Conservation (phyloP, 495 filamentous ascomycete genomes). For the Annulohypoxylon moriforme region DNA sequence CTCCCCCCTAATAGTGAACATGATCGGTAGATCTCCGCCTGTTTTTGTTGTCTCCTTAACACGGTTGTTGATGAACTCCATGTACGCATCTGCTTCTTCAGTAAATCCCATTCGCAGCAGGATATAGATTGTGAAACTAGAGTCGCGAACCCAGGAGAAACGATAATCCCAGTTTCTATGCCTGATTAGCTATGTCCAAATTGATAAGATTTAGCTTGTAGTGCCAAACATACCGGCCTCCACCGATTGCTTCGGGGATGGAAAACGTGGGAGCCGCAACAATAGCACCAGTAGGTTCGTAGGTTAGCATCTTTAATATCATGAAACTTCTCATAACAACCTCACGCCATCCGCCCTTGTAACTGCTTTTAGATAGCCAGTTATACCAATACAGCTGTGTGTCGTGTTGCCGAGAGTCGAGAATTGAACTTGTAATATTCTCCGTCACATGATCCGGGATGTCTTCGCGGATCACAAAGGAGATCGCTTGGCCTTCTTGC, state of each 20-base stretch:
- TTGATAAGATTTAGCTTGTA: background rate
- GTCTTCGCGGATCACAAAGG: conserved; percentile 72
- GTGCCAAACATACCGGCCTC: conserved; percentile 55
- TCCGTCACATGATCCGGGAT: conserved; percentile 61
- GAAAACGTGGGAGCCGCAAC: conserved; percentile 68
- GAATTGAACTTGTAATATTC: conserved; percentile 62
- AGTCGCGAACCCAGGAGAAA: conserved; percentile 79
- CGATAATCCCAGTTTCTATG: conserved; percentile 81
- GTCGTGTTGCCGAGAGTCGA: conserved; percentile 70
- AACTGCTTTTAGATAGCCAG: conserved; percentile 75
- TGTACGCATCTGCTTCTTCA: conserved; percentile 78
- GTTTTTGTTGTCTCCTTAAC: conserved; percentile 61
- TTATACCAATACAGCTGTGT: conserved; percentile 76
- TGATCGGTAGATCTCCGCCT: conserved; percentile 73
- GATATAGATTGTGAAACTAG: conserved; percentile 80
- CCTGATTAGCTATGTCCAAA: conserved; percentile 1
- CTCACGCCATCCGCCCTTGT: conserved; percentile 76
- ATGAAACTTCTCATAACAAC: conserved; percentile 74
- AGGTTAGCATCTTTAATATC: conserved; percentile 78
- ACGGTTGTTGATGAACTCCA: conserved; percentile 77
- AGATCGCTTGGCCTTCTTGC: conserved; percentile 72
- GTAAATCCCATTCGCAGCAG: conserved; percentile 78
- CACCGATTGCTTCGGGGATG: conserved; percentile 77
- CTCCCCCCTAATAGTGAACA: conserved; percentile 79
- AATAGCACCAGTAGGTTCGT: conserved; percentile 64